Evolutionary conservation across 2,329 filamentous ascomycete species (phyloP).

Genomic region (Aureobasidium uvarum): DNA sequence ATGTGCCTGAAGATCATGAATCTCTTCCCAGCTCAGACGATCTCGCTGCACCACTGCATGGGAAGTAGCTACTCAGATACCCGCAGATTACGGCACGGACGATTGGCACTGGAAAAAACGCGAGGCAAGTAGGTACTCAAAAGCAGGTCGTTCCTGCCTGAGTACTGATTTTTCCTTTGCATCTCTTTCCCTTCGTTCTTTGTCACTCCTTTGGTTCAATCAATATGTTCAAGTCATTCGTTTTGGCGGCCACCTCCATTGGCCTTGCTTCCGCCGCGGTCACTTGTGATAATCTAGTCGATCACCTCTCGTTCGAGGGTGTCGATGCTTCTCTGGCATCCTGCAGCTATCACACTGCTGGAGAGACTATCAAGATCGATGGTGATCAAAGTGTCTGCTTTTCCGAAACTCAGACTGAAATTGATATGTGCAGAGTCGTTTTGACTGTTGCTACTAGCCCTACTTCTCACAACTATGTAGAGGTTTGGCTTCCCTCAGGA

Average conservation of each 20-base stretch:
- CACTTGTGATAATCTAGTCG: slow-evolving; percentile 3
- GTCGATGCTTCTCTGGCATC: slow-evolving; percentile 16
- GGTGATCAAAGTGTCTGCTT: slow-evolving; percentile 23
- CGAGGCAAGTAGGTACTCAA: slow-evolving; percentile 11
- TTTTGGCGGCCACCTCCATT: slow-evolving; percentile 14
- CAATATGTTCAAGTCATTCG: slow-evolving; percentile 14
- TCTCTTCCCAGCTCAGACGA: slow-evolving; percentile 3
- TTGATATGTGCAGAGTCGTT: slow-evolving; percentile 25
- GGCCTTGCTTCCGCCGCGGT: slow-evolving; percentile 9
- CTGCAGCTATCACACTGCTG: slow-evolving; percentile 10
- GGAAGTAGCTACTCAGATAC: slow-evolving; percentile 5
- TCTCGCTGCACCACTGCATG: slow-evolving; percentile 2
- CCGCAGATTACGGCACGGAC: slow-evolving; percentile 8
- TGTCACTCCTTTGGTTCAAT: background rate
- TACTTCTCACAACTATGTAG: slow-evolving; percentile 33
- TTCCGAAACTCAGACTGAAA: slow-evolving; percentile 27
- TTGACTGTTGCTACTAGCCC: slow-evolving; percentile 12
- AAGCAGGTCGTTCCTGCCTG: slow-evolving; percentile 13
- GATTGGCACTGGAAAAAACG: background rate
- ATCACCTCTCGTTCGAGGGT: slow-evolving; percentile 9
- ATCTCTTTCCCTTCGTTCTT: background rate
- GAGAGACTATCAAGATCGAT: slow-evolving; percentile 15
- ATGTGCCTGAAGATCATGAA: slow-evolving; percentile 15
- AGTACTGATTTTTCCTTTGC: background rate
- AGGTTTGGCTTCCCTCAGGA: slow-evolving; percentile 46